Conservation (phyloP, 805 yeast species). For the Zygoascus ofunaensis region DNA sequence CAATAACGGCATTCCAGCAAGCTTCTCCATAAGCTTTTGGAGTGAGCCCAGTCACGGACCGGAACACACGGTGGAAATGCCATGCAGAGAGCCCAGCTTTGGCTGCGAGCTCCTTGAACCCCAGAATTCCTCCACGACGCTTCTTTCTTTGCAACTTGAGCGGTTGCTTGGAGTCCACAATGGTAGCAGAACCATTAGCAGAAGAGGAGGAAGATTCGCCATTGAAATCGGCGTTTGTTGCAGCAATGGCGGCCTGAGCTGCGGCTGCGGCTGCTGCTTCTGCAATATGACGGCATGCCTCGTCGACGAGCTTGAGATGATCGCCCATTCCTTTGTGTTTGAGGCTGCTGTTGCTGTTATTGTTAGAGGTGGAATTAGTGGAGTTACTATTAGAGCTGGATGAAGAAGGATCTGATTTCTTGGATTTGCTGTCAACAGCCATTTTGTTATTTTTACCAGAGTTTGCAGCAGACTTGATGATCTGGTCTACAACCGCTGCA, state of each 20-base stretch:
- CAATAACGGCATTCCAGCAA: constrained; percentile 39
- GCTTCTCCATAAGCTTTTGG: constrained; percentile 85
- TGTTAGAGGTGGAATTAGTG: constrained; percentile 5
- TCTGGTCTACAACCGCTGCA: constrained; percentile 13
- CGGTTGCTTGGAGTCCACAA: constrained; percentile 2
- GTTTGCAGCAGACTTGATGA: constrained; percentile 5
- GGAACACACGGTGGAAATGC: constrained; percentile 90
- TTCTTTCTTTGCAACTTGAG: constrained; percentile 23
- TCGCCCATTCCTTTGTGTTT: constrained; percentile 49
- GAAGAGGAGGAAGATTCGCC: not conserved
- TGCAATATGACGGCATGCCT: constrained; percentile 78
- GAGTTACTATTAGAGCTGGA: no score
- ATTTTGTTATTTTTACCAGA: not conserved
- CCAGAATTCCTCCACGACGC: constrained; percentile 32
- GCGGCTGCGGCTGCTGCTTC: constrained; percentile 57
- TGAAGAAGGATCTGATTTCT: not conserved
- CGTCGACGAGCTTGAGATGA: constrained; percentile 58
- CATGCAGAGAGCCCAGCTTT: constrained; percentile 78
- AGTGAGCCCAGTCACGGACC: constrained; percentile 75
- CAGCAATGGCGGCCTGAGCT: constrained; percentile 23
- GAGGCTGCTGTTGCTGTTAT: no score
- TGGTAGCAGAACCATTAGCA: not conserved
- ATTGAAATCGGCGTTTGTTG: not conserved
- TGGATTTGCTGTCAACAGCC: not conserved
- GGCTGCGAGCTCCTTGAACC: constrained; percentile 79